Evolutionary conservation across 345 rosid species (phyloP), one percentile per base, ranked within the genome.

Genomic region (Hibiscus trionum): DNA sequence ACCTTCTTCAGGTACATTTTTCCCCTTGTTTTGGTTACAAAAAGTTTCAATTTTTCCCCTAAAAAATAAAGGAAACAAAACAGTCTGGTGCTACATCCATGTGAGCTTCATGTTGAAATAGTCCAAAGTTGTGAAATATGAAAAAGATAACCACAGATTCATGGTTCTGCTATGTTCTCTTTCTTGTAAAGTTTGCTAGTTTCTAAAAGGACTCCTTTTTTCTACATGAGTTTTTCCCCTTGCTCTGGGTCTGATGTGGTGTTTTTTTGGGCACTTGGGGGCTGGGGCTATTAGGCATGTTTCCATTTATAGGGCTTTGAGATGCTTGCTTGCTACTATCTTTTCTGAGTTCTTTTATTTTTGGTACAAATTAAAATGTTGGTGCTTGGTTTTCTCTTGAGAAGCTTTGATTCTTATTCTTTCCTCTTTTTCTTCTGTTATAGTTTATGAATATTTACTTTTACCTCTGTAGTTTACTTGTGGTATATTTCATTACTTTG

Each of bases 1-100:
- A 53, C 52, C 73, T 68, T 66, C 76, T 56, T 76, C 72, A 76
- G 84, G 84, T 76, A 76, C 26, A 3, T 10, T n/a, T 26, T 47
- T 17, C 31, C 7, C 19, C 5, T 42, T 9, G 11, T 19, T 39
- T n/a, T 39, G 35, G 50, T 52, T 31, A 19, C 27, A 17, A 17
- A 31, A n/a, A 7, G 17, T 49, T n/a, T 49, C 71, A 15, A 2
- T 3, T 27, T 27, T 27, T 16, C 24, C 1, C 35, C 26, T 4
- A 2, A 50, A 68, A 16, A n/a, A 16, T 4, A 16, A 50, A 50
- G 8, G 39, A 17, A 29, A 9, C 59, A 50, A 50, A 35, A 7
- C 14, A 50, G 44, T 16, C 4, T 16, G 17, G 31, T 31, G 21
- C 26, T 68, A 21, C 60, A 50, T 11, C 61, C 61, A 33, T 69